These are phyloP conservation scores for Globisporangium barbulae DNA, from an alignment of 352 stramenopile species.

Conservation along the genomic window DNA sequence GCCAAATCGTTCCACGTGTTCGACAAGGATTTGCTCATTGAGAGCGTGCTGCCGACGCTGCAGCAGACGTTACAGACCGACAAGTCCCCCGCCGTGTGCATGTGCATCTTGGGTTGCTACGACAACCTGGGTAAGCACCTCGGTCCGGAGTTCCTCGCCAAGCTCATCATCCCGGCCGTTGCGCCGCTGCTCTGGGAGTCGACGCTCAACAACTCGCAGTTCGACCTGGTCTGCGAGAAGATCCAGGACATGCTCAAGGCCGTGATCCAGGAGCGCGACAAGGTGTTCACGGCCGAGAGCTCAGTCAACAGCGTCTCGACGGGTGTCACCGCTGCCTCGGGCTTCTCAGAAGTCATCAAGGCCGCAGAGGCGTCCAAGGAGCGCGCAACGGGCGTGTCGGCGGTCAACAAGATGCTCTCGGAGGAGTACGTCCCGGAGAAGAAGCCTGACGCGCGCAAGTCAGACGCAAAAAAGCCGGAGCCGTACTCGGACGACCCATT, in stretches of 20 bases:
- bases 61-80: constrained; percentile 69
- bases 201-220: constrained; percentile 75
- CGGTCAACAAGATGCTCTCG: constrained; percentile 74
- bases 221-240: constrained; percentile 85
- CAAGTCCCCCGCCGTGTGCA: constrained; percentile 81
- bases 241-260: constrained; percentile 89
- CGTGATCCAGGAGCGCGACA: constrained; percentile 80
- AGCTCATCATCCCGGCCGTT: constrained; percentile 80
- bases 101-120: constrained; percentile 87
- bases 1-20: constrained; percentile 89
- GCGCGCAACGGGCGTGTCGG: constrained; percentile 52
- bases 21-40: constrained; percentile 83
- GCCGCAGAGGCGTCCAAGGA: constrained; percentile 71
- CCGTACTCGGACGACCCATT: constrained; percentile 82
- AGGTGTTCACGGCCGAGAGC: constrained; percentile 66
- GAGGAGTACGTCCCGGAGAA: constrained; percentile 75
- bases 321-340: constrained; percentile 50
- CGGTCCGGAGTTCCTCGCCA: constrained; percentile 77
- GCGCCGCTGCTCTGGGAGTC: constrained; percentile 78
- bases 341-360: constrained; percentile 62
- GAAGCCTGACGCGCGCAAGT: constrained; percentile 21
- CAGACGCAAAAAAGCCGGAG: constrained; percentile 38
- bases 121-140: constrained; percentile 88
- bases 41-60: constrained; percentile 79
- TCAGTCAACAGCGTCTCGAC: constrained; percentile 65